phyloP scores from a whole-genome alignment of 148 eudicot genomes.

The Spergularia bocconei region DNA sequence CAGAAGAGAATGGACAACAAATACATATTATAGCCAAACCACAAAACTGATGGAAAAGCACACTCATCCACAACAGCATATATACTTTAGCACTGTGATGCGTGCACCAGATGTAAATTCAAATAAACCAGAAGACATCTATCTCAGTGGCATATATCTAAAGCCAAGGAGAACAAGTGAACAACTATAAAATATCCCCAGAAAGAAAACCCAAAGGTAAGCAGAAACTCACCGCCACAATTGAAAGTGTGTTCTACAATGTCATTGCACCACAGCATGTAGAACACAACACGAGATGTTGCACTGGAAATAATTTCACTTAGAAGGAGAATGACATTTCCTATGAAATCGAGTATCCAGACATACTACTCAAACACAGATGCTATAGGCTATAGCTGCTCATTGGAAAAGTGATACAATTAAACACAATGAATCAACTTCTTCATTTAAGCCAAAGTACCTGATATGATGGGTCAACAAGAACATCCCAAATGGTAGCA shows the following conservation, averaged over 20 bases:
- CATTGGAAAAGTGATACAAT: neutral
- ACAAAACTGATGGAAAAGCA: neutral
- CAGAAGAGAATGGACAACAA: too few species aligned
- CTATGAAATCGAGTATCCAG: neutral
- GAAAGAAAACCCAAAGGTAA: too few species aligned
- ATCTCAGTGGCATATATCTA: too few species aligned
- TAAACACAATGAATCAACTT: conserved; percentile 4
- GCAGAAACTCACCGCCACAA: too few species aligned
- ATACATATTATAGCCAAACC: neutral
- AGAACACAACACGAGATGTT: too few species aligned
- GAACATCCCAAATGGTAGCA: conserved; percentile 99
- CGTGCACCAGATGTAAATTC: neutral
- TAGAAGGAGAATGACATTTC: neutral
- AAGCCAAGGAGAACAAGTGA: too few species aligned
- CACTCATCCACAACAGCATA: neutral
- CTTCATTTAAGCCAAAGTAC: conserved; percentile 32
- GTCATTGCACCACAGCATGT: too few species aligned
- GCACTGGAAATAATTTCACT: neutral
- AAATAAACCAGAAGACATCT: neutral
- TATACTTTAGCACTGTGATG: neutral
- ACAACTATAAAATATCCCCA: too few species aligned
- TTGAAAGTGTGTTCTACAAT: too few species aligned
- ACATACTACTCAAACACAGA: neutral
- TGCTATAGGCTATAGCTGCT: neutral
- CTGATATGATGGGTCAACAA: conserved; percentile 97